Conservation (phyloP, 108 stramenopile genomes). For the Epithemia pelagica region DNA sequence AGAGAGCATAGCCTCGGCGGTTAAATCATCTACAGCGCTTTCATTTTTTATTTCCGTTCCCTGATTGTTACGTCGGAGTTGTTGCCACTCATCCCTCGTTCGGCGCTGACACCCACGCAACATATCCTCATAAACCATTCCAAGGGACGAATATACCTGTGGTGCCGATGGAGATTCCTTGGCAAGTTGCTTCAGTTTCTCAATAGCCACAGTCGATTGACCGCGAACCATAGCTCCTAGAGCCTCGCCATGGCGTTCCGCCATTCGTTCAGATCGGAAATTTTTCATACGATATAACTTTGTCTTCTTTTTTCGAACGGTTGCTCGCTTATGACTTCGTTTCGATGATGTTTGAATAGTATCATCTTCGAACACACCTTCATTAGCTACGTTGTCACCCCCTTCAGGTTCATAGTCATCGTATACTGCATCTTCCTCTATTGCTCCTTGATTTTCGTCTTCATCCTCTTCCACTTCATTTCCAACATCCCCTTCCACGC, state of each 20-base stretch:
- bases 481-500: conserved; percentile 11
- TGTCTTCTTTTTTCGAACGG: conserved; percentile 23
- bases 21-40: conserved; percentile 3
- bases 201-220: conserved; percentile 46
- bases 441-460: conserved; percentile 16
- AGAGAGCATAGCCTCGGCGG: conserved; percentile 14
- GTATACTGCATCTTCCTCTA: conserved; percentile 12
- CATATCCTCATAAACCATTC: conserved; percentile 85
- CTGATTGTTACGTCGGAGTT: not conserved
- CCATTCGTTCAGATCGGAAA: conserved; percentile 62
- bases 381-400: conserved; percentile 10
- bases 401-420: conserved; percentile 6
- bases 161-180: conserved; percentile 74
- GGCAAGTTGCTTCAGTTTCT: conserved; percentile 61
- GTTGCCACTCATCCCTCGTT: not conserved
- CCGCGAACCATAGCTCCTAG: conserved; percentile 69
- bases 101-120: conserved; percentile 13
- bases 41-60: not conserved
- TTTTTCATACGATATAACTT: conserved; percentile 54
- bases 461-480: conserved; percentile 18
- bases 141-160: conserved; percentile 77
- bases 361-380: conserved; percentile 28
- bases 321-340: conserved; percentile 3
- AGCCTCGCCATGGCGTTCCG: conserved; percentile 71
- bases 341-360: conserved; percentile 5